Evolutionary conservation across 345 rosid genomes (phyloP).

Genomic region (Citrus cavaleriei): DNA sequence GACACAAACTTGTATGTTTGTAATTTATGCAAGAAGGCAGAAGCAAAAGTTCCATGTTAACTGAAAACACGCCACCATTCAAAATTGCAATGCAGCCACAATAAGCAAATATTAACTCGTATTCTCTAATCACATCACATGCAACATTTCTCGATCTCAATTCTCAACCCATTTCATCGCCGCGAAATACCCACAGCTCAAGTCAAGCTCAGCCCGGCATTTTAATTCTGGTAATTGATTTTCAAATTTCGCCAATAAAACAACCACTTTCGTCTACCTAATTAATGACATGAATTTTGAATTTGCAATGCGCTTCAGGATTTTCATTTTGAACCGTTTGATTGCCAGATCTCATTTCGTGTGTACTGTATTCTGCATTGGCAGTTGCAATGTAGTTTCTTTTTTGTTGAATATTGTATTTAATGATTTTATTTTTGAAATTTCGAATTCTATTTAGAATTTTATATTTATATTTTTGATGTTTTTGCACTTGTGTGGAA

Average conservation of each 20-base stretch:
- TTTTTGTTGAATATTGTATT: background rate
- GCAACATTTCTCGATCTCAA: constrained; percentile 2
- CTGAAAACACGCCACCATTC: background rate
- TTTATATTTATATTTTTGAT: background rate
- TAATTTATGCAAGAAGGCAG: too few species aligned
- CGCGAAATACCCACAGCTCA: background rate
- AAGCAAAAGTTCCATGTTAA: background rate
- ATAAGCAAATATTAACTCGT: background rate
- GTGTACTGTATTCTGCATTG: background rate
- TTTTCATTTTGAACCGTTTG: background rate
- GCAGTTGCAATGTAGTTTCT: background rate
- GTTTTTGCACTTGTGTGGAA: background rate
- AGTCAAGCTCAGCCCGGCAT: background rate
- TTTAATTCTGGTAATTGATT: constrained; percentile 2
- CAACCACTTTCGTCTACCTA: background rate
- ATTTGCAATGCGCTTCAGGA: background rate
- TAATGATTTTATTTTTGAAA: background rate
- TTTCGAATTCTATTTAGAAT: background rate
- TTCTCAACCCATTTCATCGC: background rate
- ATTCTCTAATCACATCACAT: background rate
- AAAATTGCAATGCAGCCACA: background rate
- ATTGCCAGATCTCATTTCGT: constrained; percentile 5
- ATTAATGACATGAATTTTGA: background rate
- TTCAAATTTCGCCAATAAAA: background rate
- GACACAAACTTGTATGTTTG: background rate